Conservation (phyloP, 2,329 filamentous ascomycete genomes). For the Ascochyta viciae-villosae region DNA sequence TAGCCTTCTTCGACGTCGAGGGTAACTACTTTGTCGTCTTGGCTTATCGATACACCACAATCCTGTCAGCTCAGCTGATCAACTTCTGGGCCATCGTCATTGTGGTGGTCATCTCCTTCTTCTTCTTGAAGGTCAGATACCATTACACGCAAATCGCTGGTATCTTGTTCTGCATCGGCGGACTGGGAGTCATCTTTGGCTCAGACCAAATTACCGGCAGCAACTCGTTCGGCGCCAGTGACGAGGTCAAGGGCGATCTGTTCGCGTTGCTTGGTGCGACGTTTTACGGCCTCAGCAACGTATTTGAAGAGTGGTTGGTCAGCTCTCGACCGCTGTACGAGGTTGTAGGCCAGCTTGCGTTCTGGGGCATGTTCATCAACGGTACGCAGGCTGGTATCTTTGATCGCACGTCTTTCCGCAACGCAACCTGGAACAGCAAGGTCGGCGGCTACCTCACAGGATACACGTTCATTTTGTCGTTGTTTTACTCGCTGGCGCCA, state of each 20-base stretch:
- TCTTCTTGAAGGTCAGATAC: constrained; percentile 87
- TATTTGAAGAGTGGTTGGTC: constrained; percentile 94
- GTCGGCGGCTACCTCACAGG: constrained; percentile 85
- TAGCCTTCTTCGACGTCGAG: constrained; percentile 92
- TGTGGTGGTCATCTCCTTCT: constrained; percentile 84
- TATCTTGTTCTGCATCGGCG: constrained; percentile 89
- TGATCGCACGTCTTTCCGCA: constrained; percentile 74
- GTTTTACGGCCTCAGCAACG: constrained; percentile 89
- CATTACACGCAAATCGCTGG: constrained; percentile 83
- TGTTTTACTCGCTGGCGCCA: constrained; percentile 90
- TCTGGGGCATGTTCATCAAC: constrained; percentile 91
- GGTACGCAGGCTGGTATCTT: constrained; percentile 91
- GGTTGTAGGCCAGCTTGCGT: constrained; percentile 87
- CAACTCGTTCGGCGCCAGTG: constrained; percentile 71
- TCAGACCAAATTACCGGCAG: constrained; percentile 83
- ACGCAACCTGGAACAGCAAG: constrained; percentile 53
- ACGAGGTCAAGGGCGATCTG: constrained; percentile 88
- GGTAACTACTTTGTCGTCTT: constrained; percentile 98
- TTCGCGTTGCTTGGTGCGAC: constrained; percentile 90
- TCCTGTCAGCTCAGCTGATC: constrained; percentile 91
- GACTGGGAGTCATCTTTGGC: constrained; percentile 84
- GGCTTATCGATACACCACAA: constrained; percentile 86
- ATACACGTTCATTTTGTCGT: constrained; percentile 80
- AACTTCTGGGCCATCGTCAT: constrained; percentile 99
- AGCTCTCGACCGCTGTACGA: constrained; percentile 87